Evolutionary conservation across 148 eudicot genomes (phyloP).

Genomic region (Silene conica): DNA sequence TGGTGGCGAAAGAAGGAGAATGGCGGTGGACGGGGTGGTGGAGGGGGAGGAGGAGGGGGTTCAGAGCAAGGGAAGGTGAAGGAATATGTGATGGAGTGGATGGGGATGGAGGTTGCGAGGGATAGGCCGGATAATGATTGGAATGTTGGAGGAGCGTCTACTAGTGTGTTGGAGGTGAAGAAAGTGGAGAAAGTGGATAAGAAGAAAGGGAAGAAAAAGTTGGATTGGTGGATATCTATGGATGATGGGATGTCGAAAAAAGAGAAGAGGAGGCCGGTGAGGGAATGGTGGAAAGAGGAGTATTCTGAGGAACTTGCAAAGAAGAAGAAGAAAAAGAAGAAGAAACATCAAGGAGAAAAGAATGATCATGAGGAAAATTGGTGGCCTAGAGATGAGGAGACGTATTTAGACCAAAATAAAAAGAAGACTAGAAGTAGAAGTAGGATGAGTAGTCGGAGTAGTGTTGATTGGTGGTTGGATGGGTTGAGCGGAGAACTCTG

Average conservation of each 20-base stretch:
- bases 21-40: slow-evolving; percentile 32
- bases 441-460: slow-evolving; percentile 49
- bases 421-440: slow-evolving; percentile 39
- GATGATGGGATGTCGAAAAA: slow-evolving; percentile 57
- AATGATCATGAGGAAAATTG: slow-evolving; percentile 46
- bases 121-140: slow-evolving; percentile 51
- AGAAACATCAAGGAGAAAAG: slow-evolving; percentile 20
- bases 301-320: slow-evolving; percentile 72
- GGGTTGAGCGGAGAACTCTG: slow-evolving; percentile 74
- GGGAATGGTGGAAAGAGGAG: slow-evolving; percentile 99
- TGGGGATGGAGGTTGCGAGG: slow-evolving; percentile 68
- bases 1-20: slow-evolving; percentile 28
- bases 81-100: slow-evolving; percentile 96
- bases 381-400: slow-evolving; percentile 68
- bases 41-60: slow-evolving; percentile 37
- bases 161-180: slow-evolving; percentile 33
- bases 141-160: slow-evolving; percentile 42
- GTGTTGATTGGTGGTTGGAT: slow-evolving; percentile 91
- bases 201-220: slow-evolving; percentile 43
- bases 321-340: slow-evolving; percentile 57
- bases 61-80: slow-evolving; percentile 53
- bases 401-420: slow-evolving; percentile 37
- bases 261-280: slow-evolving; percentile 65
- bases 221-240: slow-evolving; percentile 82
- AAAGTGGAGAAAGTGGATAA: slow-evolving; percentile 32